These are phyloP conservation scores for Cercospora zeae-maydis DNA, from an alignment of 2,329 filamentous ascomycete genomes.

Conservation along the genomic window DNA sequence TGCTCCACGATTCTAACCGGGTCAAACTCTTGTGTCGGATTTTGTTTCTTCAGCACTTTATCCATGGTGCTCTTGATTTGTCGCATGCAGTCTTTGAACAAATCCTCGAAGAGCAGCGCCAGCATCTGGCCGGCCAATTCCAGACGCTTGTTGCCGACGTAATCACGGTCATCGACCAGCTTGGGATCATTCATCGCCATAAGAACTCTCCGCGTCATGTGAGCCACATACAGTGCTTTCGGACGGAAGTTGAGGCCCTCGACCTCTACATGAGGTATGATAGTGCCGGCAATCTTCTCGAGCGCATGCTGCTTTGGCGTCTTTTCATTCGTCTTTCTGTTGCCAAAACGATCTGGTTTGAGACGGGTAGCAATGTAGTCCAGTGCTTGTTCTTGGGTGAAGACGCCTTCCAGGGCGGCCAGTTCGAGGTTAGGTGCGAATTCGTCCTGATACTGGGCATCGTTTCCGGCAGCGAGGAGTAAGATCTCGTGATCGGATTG, in stretches of 20 bases:
- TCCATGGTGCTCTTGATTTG: constrained; percentile 92
- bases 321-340: constrained; percentile 53
- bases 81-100: constrained; percentile 92
- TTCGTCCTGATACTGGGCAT: constrained; percentile 86
- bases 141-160: constrained; percentile 94
- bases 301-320: constrained; percentile 89
- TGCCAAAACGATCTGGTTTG: constrained; percentile 70
- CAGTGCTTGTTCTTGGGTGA: constrained; percentile 90
- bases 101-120: constrained; percentile 89
- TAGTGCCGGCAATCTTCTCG: constrained; percentile 85
- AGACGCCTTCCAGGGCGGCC: constrained; percentile 75
- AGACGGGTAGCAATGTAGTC: constrained; percentile 86
- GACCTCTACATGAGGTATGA: constrained; percentile 92
- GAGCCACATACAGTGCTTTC: constrained; percentile 93
- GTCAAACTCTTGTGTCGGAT: constrained; percentile 82
- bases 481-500: constrained; percentile 94
- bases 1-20: constrained; percentile 79
- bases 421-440: constrained; percentile 96
- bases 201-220: constrained; percentile 94
- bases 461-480: constrained; percentile 81
- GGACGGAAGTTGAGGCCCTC: constrained; percentile 89
- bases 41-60: constrained; percentile 91
- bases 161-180: constrained; percentile 92
- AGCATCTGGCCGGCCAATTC: constrained; percentile 93
- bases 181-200: constrained; percentile 90